These are phyloP conservation scores for Opeltia flavorubescens DNA, from an alignment of 495 filamentous ascomycete genomes.

Conservation along the genomic window DNA sequence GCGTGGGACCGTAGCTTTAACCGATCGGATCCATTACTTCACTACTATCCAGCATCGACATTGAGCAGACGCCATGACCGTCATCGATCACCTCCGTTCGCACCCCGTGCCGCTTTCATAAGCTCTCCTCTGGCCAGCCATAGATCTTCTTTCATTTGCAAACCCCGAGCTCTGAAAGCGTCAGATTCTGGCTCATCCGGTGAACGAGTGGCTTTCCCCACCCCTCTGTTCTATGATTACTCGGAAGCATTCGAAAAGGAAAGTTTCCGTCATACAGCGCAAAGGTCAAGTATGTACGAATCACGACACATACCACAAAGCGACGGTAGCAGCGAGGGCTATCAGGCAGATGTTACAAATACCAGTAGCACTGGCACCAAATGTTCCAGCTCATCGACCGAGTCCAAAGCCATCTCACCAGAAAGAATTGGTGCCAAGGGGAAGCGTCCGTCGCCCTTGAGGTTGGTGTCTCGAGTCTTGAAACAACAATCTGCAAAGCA, in stretches of 20 bases:
- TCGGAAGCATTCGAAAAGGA: slow-evolving; percentile 15
- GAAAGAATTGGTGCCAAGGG: neutral
- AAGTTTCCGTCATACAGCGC: slow-evolving; percentile 1
- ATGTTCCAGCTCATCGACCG: neutral
- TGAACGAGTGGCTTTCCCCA: slow-evolving; percentile 1
- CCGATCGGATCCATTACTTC: slow-evolving; percentile 11
- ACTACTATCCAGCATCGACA: slow-evolving; percentile 3
- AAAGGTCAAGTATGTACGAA: slow-evolving; percentile 1
- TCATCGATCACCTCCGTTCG: slow-evolving; percentile 2
- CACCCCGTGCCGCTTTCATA: slow-evolving; percentile 3
- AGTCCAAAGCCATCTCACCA: neutral
- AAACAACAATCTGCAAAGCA: neutral
- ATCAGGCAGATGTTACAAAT: neutral
- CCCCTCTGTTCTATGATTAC: slow-evolving; percentile 19
- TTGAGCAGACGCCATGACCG: neutral
- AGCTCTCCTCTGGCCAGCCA: slow-evolving; percentile 1
- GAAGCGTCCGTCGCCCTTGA: neutral
- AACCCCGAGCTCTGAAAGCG: neutral
- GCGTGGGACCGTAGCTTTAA: slow-evolving; percentile 10
- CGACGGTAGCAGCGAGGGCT: slow-evolving; percentile 1
- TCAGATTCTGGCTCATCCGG: neutral
- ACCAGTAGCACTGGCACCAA: neutral
- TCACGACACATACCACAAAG: neutral
- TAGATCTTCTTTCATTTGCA: neutral
- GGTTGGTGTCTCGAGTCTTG: neutral